phyloP scores from a whole-genome alignment of 495 filamentous ascomycete genomes.

The Tuber magnatum region DNA sequence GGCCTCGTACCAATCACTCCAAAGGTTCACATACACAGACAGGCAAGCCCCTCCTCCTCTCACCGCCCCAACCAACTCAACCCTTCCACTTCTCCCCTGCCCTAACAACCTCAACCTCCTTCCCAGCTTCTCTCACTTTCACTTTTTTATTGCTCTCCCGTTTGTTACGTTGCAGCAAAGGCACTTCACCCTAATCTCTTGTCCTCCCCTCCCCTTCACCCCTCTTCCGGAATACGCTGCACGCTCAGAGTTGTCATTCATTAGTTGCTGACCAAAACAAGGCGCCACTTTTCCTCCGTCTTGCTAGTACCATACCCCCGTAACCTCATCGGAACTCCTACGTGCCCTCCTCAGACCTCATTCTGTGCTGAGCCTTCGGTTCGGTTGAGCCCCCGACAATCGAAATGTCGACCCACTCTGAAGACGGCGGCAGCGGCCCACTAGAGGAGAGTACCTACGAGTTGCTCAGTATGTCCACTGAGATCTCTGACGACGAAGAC shows the following conservation, averaged over 20 bases:
- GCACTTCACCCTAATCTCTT: slow-evolving; percentile 35
- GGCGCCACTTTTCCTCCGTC: slow-evolving; percentile 30
- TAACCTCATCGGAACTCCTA: slow-evolving; percentile 17
- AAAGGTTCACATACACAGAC: not conserved
- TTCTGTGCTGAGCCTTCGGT: slow-evolving; percentile 13
- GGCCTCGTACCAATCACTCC: not conserved
- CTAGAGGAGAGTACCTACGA: slow-evolving; percentile 40
- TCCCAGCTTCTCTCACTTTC: not conserved
- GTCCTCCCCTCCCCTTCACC: slow-evolving; percentile 9
- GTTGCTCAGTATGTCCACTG: slow-evolving; percentile 38
- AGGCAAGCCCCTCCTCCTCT: slow-evolving; percentile 20
- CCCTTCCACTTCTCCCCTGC: slow-evolving; percentile 27
- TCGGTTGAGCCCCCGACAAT: slow-evolving; percentile 14
- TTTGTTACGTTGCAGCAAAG: slow-evolving; percentile 29
- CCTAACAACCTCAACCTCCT: slow-evolving; percentile 23
- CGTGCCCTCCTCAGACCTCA: slow-evolving; percentile 10
- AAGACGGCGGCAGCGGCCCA: slow-evolving; percentile 35
- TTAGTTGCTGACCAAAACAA: slow-evolving; percentile 39
- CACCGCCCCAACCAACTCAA: slow-evolving; percentile 26
- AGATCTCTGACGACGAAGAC: slow-evolving; percentile 38
- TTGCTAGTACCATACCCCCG: slow-evolving; percentile 21
- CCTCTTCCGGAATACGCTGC: slow-evolving; percentile 10
- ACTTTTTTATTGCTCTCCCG: slow-evolving; percentile 9
- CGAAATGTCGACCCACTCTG: slow-evolving; percentile 36
- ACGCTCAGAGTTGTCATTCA: slow-evolving; percentile 24